Conservation (phyloP, 2,329 filamentous ascomycete genomes). For the Fusarium sp. region DNA sequence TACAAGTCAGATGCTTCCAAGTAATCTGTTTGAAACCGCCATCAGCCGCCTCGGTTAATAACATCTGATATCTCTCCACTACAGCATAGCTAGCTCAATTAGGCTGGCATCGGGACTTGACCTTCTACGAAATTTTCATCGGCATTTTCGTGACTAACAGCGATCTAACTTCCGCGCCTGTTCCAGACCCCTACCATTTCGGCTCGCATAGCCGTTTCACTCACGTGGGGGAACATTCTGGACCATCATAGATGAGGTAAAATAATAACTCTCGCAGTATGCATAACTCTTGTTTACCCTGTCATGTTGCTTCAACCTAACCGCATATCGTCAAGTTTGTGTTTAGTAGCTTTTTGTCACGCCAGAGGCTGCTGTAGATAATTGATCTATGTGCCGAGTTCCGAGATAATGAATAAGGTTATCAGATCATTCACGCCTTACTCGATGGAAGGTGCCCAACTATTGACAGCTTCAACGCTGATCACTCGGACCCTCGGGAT, state of each 20-base stretch:
- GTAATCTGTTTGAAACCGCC: not conserved
- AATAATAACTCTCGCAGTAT: slow-evolving; percentile 5
- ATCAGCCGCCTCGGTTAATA: not conserved
- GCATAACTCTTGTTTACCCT: not conserved
- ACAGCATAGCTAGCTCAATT: not conserved
- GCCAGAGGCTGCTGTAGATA: not conserved
- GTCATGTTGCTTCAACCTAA: not conserved
- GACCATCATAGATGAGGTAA: not conserved
- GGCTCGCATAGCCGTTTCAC: not conserved
- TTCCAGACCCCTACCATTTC: not conserved
- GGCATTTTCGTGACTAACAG: not conserved
- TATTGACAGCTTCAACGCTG: not conserved
- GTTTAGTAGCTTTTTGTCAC: not conserved
- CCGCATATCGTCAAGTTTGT: not conserved
- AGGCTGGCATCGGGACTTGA: not conserved
- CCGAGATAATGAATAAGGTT: slow-evolving; percentile 4
- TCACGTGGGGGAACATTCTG: not conserved
- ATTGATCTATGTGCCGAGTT: slow-evolving; percentile 2
- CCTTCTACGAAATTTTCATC: not conserved
- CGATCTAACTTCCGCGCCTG: not conserved
- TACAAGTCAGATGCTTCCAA: too few species aligned
- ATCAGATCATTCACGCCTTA: not conserved
- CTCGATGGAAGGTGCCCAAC: not conserved
- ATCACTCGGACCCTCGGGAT: not conserved
- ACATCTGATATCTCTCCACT: not conserved